Base-by-base conservation (phyloP, 2,329 filamentous ascomycete species). In the Trichoderma semiorbis region DNA sequence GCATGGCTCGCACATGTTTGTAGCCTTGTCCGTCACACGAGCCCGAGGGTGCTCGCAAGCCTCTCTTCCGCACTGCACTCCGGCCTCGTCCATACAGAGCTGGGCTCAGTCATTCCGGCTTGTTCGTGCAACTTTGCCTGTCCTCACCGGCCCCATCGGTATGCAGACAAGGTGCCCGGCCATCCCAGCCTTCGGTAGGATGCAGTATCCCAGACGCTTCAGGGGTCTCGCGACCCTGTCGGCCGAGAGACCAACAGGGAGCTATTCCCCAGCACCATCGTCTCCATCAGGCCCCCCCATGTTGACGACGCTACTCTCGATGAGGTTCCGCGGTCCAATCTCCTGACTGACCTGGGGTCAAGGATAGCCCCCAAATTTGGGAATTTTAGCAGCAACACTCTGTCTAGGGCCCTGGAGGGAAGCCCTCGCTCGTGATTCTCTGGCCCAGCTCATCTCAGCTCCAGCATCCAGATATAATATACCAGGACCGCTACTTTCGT, bases 241-340 rank as follows among this genome's bases (percentile, higher is more conserved):
- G 61, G 30, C 62, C 28, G 50, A 58, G 69, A 66, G 53, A 43
- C 62, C 69, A 71, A 65, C 69, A 71, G 53, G 69, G 69, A 71
- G 34, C 60, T 32, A 4, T 70, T 70, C 69, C 69, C 69, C 69
- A 70, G 69, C 69, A 70, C 61, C 47, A 70, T 55, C 60, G 61
- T 53, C 69, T 53, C 66, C 66, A 61, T 69, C 55, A 32, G 39
- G 34, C 34, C 69, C 36, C 34, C 57, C 69, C 60, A 62, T 58
- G 60, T 71, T 26, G 61, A 53, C 61, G 61, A 58, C 69, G 62
- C 68, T 71, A 36, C 53, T 53, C 36, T 36, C 53, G 18, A 34
- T 30, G 69, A 53, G 34, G 39, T 66, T 66, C 50, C 61, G 60
- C 69, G 62, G 69, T 60, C 53, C 61, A 64, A 66, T 58, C 50